Percentiles rank a stretch among this genome's conserved stretches.
Evolutionary conservation across 345 rosid genomes (phyloP).

Genomic region (Rhizophora apiculata): DNA sequence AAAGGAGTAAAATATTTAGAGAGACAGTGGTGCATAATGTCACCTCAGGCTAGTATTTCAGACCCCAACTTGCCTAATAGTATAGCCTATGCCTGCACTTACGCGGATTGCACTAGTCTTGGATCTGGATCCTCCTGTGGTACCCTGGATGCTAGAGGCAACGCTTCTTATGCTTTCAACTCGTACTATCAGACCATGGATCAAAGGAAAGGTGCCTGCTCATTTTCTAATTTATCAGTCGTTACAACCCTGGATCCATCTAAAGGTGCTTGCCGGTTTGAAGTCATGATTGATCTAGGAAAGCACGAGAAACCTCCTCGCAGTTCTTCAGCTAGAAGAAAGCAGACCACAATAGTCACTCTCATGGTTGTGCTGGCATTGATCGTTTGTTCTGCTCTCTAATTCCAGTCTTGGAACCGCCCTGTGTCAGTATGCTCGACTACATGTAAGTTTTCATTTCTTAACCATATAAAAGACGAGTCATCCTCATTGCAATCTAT

Average conservation of each 20-base stretch:
- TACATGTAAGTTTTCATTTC: no score
- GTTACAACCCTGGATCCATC: constrained; percentile 23
- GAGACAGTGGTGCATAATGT: constrained; percentile 24
- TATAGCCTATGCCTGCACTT: constrained; percentile 15
- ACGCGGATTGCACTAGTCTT: constrained; percentile 20
- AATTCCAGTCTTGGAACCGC: not conserved
- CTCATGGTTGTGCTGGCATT: not conserved
- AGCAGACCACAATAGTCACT: not conserved
- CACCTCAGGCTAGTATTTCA: constrained; percentile 13
- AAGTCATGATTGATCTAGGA: constrained; percentile 19
- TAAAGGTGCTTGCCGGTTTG: constrained; percentile 6
- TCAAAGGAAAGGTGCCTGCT: constrained; percentile 18
- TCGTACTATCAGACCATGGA: constrained; percentile 20
- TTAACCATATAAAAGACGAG: no score
- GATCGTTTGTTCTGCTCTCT: constrained; percentile 4
- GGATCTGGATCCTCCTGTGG: constrained; percentile 26
- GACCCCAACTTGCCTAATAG: constrained; percentile 15
- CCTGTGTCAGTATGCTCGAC: no score
- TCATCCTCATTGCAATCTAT: no score
- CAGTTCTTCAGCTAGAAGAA: not conserved
- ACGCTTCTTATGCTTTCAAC: constrained; percentile 29
- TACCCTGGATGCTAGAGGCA: constrained; percentile 8
- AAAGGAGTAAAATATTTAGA: constrained; percentile 14
- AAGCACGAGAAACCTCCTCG: constrained; percentile 9
- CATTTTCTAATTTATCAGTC: constrained; percentile 11